phyloP scores from a whole-genome alignment of 2,329 filamentous ascomycete genomes.

The Pseudonectria buxi region DNA sequence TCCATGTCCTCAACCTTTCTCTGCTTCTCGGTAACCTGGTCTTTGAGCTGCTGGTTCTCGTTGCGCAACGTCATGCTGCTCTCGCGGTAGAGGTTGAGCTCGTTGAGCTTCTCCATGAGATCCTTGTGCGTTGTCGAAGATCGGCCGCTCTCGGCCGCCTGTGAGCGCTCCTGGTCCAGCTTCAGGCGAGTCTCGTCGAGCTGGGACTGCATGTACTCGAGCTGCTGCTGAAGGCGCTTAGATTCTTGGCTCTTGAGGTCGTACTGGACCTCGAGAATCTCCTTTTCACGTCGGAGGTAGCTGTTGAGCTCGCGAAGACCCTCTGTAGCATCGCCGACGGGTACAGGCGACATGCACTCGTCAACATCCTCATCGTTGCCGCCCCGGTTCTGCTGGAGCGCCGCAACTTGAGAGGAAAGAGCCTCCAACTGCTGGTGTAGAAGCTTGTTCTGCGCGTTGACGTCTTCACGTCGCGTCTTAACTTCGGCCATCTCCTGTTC shows the following conservation, averaged over 20 bases:
- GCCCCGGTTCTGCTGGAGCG: conserved; percentile 69
- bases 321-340: conserved; percentile 56
- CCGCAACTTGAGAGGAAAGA: conserved; percentile 70
- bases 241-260: conserved; percentile 83
- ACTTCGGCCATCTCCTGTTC: conserved; percentile 79
- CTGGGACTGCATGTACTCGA: conserved; percentile 79
- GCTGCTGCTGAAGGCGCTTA: conserved; percentile 82
- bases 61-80: conserved; percentile 87
- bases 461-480: conserved; percentile 71
- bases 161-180: conserved; percentile 79
- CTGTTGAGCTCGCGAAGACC: conserved; percentile 85
- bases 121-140: conserved; percentile 77
- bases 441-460: conserved; percentile 82
- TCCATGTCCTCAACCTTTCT: conserved; percentile 68
- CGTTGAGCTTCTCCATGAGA: conserved; percentile 88
- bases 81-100: conserved; percentile 92
- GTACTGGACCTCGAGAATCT: conserved; percentile 94
- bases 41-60: conserved; percentile 73
- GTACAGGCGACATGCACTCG: conserved; percentile 46
- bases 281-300: conserved; percentile 90
- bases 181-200: conserved; percentile 85
- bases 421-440: conserved; percentile 84
- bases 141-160: conserved; percentile 65
- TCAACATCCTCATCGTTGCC: conserved; percentile 40
- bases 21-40: conserved; percentile 67